These are phyloP conservation scores for Scalesia atractyloides DNA, from an alignment of 129 eudicot genomes.

Conservation along the genomic window DNA sequence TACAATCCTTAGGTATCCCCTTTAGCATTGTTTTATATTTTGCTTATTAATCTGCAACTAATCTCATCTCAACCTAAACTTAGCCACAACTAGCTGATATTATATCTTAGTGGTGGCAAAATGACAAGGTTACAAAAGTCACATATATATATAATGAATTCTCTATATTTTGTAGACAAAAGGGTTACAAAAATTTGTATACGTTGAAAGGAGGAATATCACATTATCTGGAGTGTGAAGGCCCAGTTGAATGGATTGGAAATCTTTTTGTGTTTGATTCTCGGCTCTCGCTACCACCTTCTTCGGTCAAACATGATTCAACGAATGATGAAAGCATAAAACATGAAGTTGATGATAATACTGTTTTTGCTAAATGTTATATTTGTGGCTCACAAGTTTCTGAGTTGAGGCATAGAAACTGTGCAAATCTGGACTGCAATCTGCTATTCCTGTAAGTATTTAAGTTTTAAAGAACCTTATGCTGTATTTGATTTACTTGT, in stretches of 20 bases:
- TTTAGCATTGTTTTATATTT: not conserved
- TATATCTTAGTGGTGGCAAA: conserved; percentile 14
- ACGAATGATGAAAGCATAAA: conserved; percentile 27
- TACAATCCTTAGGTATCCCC: conserved; percentile 80
- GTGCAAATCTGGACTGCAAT: conserved; percentile 97
- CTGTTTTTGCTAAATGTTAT: conserved; percentile 77
- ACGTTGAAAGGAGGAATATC: conserved; percentile 89
- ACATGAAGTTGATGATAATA: conserved; percentile 30
- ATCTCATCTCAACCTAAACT: conserved; percentile 15
- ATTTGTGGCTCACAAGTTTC: conserved; percentile 79
- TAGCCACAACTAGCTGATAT: not conserved
- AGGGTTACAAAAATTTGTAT: conserved; percentile 84
- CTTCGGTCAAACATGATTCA: conserved; percentile 52
- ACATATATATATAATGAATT: not conserved
- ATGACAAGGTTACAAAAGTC: not conserved
- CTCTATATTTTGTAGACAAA: conserved; percentile 49
- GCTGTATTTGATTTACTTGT: not conserved
- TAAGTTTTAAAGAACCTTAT: not conserved
- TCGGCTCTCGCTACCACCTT: conserved; percentile 90
- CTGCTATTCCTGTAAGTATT: conserved; percentile 82
- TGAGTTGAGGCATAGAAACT: conserved; percentile 88
- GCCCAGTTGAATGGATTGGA: conserved; percentile 82
- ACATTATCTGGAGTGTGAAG: conserved; percentile 81
- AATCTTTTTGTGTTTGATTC: conserved; percentile 87
- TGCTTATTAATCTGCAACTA: not conserved